phyloP scores from a whole-genome alignment of 345 rosid genomes.

The Erucastrum elatum region DNA sequence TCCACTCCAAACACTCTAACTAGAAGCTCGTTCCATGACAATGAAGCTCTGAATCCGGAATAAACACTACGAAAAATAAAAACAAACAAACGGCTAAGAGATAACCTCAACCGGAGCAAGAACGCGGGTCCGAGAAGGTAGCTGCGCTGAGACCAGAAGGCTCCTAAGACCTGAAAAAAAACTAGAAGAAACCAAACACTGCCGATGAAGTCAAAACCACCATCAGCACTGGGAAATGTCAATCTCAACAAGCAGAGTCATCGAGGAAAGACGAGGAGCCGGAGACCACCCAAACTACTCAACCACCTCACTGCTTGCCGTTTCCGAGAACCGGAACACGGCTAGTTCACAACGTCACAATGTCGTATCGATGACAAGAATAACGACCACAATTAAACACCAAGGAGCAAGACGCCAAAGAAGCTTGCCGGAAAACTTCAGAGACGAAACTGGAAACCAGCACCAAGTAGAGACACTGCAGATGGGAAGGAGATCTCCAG shows the following conservation, averaged over 20 bases:
- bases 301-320: neutral
- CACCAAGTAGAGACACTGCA: neutral
- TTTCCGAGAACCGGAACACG: neutral
- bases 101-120: neutral
- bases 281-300: neutral
- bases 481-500: neutral
- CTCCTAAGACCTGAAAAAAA: neutral
- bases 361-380: neutral
- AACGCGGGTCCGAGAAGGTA: neutral
- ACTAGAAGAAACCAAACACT: neutral
- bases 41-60: neutral
- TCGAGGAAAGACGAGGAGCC: neutral
- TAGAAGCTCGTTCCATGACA: neutral
- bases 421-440: neutral
- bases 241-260: neutral
- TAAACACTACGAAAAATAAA: no score
- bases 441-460: neutral
- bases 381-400: neutral
- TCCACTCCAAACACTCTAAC: neutral
- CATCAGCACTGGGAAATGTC: neutral
- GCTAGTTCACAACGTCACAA: neutral
- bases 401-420: neutral
- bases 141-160: neutral
- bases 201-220: neutral
- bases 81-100: neutral